These are phyloP conservation scores for Platismatia glauca DNA, from an alignment of 495 filamentous ascomycete species.

Conservation along the genomic window DNA sequence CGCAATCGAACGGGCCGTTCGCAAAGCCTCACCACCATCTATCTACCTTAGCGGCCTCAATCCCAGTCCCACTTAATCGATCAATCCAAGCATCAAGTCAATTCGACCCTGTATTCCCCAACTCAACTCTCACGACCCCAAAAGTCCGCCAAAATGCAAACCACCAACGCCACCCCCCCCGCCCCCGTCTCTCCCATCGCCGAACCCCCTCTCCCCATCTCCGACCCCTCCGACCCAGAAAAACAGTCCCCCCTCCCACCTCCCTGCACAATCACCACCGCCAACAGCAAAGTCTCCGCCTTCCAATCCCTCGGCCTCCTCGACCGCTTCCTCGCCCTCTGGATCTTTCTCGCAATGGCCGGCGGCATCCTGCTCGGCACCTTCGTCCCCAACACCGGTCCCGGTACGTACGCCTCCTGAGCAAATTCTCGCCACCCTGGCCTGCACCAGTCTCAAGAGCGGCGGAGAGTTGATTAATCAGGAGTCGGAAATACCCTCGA, in stretches of 20 bases:
- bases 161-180: background rate
- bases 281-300: background rate
- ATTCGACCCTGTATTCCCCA: background rate
- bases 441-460: too few relatives aligned
- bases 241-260: conserved; percentile 35
- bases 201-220: background rate
- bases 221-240: background rate
- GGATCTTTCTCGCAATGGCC: conserved; percentile 81
- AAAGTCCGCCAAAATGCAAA: background rate
- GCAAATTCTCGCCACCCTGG: too few relatives aligned
- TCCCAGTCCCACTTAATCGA: background rate
- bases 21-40: background rate
- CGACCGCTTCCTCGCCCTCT: conserved; percentile 69
- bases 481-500: too few relatives aligned
- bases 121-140: background rate
- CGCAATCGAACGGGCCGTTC: background rate
- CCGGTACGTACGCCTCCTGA: too few relatives aligned
- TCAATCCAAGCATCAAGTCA: background rate
- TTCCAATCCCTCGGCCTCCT: conserved; percentile 28
- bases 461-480: too few relatives aligned
- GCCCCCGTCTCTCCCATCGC: conserved; percentile 18
- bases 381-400: conserved; percentile 55
- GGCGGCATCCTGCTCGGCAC: conserved; percentile 74
- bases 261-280: too few relatives aligned
- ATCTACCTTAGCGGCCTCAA: background rate